phyloP scores from a whole-genome alignment of 1,284 basidiomycete genomes.

The Rhizoctonia solani region DNA sequence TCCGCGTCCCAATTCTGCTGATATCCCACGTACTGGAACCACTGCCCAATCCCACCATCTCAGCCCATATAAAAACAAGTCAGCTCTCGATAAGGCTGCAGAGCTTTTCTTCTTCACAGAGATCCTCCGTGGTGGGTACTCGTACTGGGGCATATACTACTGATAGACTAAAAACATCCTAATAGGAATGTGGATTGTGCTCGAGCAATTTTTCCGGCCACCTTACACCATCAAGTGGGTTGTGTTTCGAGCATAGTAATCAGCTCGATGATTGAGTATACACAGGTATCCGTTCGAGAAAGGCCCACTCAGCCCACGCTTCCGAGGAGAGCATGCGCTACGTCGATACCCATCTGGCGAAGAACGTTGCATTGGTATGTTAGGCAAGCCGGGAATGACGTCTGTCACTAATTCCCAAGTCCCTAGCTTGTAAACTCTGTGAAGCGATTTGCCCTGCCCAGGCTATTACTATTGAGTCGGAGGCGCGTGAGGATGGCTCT shows the following conservation, averaged over 20 bases:
- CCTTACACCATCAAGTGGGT: conserved; percentile 92
- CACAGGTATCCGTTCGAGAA: conserved; percentile 92
- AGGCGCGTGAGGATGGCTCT: conserved; percentile 93
- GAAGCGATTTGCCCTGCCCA: conserved; percentile 99
- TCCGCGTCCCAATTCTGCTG: conserved; percentile 11
- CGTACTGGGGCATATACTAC: no score
- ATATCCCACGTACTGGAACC: background rate
- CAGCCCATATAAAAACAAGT: conserved; percentile 73
- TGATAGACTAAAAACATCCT: no score
- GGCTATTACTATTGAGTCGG: conserved; percentile 99
- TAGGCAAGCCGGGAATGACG: background rate
- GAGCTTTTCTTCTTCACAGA: conserved; percentile 99
- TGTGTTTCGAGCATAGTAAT: background rate
- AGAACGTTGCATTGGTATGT: conserved; percentile 95
- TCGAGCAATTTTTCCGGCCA: conserved; percentile 96
- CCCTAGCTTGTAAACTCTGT: conserved; percentile 98
- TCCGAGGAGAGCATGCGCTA: conserved; percentile 99
- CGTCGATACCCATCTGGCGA: conserved; percentile 97
- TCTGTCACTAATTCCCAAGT: no score
- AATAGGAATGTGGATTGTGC: conserved; percentile 98
- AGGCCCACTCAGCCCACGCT: conserved; percentile 95
- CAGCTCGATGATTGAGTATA: background rate
- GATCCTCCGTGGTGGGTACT: conserved; percentile 81
- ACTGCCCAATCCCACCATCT: conserved; percentile 44
- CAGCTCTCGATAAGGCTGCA: conserved; percentile 93